Evolutionary conservation across 2,329 filamentous ascomycete species (phyloP), one percentile per base, ranked within the genome.

Genomic region (Colletotrichum incanum): DNA sequence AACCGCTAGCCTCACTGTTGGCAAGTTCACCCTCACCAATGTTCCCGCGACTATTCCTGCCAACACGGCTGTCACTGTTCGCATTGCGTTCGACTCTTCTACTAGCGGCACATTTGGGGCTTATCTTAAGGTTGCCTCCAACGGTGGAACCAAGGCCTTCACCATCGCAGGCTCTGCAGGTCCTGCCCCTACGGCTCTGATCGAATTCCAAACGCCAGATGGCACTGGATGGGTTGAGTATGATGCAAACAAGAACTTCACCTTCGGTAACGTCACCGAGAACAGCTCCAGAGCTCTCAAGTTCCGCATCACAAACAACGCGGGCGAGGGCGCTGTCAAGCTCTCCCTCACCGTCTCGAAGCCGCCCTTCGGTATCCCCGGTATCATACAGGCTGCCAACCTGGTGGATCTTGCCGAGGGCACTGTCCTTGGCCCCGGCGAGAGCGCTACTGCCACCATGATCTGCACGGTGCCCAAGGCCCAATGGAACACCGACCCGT

Each of bases 261-360:
- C 80, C 0, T 90, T 91, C 72, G 89, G 88, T 18, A 86, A 87
- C 49, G 88, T 91, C 3, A 85, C 83, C 0, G 84, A 90, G 75
- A 88, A 88, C 47, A 84, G 80, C 0, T 85, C 84, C 0, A 81
- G 79, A 0, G 83, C 82, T 5, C 82, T 90, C 4, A 84, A 83
- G 63, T 82, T 91, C 78, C 84, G 89, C 0, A 77, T 91, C 31
- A 88, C 85, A 45, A 91, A 91, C 76, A 82, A 78, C 2, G 88
- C 86, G 5, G 78, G 82, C 0, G 61, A 78, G 0, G 85, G 85
- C 2, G 84, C 84, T 7, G 84, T 87, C 16, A 79, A 80, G 1
- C 82, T 91, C 1, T 88, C 86, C 0, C 79, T 91, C 18, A 90
- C 89, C 0, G 88, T 91, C 2, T 91, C 89, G 0, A 91, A 91